phyloP scores from a whole-genome alignment of 176 grass and related monocot genomes.

The Guadua angustifolia region DNA sequence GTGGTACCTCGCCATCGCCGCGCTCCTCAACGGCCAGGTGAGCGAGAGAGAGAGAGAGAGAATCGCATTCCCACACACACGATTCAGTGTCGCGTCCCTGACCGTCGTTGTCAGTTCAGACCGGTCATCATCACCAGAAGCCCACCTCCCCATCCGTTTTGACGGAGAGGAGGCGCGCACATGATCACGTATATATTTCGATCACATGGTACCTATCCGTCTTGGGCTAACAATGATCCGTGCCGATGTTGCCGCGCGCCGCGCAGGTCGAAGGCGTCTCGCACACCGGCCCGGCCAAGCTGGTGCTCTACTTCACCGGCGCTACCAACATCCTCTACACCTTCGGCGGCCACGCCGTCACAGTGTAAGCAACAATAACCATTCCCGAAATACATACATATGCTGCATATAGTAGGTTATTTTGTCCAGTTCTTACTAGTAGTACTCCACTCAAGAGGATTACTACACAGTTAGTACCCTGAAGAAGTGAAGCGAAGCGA shows the following conservation, averaged over 20 bases:
- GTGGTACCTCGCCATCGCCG: conserved; percentile 82
- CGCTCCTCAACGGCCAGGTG: conserved; percentile 71
- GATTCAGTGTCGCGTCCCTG: background rate
- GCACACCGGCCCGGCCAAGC: conserved; percentile 63
- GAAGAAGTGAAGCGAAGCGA: conserved; percentile 27
- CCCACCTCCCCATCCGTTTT: background rate
- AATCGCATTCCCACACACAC: background rate
- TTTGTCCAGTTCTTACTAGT: conserved; percentile 10
- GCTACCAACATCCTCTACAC: conserved; percentile 96
- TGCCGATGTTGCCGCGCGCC: background rate
- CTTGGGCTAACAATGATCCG: conserved; percentile 5
- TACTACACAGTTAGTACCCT: background rate
- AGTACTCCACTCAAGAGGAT: background rate
- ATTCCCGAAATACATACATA: background rate
- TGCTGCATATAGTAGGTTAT: background rate
- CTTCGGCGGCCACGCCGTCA: conserved; percentile 90
- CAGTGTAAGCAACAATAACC: conserved; percentile 60
- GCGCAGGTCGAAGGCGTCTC: conserved; percentile 56
- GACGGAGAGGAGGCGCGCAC: background rate
- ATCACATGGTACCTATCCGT: background rate
- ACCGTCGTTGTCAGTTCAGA: background rate
- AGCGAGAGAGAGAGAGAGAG: background rate
- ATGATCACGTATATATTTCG: background rate
- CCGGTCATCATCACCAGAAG: background rate
- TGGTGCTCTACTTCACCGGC: conserved; percentile 91